A percentile compares a stretch with the other conserved stretches of the same genome.
Conservation (phyloP, 1,284 basidiomycete genomes). For the Microbotryum lychnidis-dioicae region DNA sequence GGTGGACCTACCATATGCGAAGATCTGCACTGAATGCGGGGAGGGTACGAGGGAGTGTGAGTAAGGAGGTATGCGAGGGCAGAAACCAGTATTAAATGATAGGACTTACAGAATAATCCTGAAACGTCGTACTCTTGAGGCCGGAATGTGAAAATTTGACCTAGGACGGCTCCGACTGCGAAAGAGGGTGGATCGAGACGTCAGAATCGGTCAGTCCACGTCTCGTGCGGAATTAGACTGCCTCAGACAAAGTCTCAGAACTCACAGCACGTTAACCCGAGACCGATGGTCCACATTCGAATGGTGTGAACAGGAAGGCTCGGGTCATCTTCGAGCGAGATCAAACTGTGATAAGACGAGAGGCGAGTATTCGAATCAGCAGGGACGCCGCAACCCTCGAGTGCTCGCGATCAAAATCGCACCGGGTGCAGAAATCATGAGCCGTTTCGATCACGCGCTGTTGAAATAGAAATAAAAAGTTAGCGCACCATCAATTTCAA, state of each 20-base stretch:
- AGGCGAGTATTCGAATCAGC: too few relatives aligned
- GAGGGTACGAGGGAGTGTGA: too few relatives aligned
- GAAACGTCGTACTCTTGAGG: slow-evolving; percentile 4
- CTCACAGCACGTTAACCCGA: slow-evolving; percentile 34
- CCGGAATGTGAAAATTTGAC: slow-evolving; percentile 8
- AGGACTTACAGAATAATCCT: background rate
- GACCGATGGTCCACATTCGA: background rate
- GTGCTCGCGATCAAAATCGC: too few relatives aligned
- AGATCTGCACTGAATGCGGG: background rate
- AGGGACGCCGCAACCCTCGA: too few relatives aligned
- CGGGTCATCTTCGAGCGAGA: background rate
- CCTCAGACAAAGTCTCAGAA: slow-evolving; percentile 34
- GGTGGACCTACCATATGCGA: background rate
- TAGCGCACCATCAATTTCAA: too few relatives aligned
- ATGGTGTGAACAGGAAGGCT: background rate
- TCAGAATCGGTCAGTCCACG: too few relatives aligned
- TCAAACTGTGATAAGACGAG: background rate
- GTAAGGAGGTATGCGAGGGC: too few relatives aligned
- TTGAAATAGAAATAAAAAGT: too few relatives aligned
- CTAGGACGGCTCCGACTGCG: slow-evolving; percentile 4
- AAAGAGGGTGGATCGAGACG: too few relatives aligned
- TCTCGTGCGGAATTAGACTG: too few relatives aligned
- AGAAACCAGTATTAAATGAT: background rate
- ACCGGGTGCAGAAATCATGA: too few relatives aligned
- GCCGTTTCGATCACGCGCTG: too few relatives aligned